Evolutionary conservation across 2,329 filamentous ascomycete genomes (phyloP).

Genomic region (Scorias spongiosa): DNA sequence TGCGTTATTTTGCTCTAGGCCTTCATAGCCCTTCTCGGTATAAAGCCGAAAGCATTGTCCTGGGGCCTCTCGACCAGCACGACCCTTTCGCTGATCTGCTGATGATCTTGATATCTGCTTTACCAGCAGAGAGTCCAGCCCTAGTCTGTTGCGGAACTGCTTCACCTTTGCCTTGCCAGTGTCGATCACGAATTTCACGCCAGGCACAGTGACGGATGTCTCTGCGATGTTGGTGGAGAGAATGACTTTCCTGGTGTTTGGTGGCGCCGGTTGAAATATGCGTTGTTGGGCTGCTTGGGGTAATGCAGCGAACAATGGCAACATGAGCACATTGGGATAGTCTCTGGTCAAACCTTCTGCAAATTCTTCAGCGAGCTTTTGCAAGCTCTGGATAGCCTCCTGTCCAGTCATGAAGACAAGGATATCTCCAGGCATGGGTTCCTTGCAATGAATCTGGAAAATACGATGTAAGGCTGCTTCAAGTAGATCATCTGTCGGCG

Average conservation of each 20-base stretch:
- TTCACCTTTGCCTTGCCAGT: slow-evolving; percentile 90
- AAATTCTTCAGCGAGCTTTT: slow-evolving; percentile 68
- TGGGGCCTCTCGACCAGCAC: slow-evolving; percentile 80
- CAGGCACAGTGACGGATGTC: slow-evolving; percentile 89
- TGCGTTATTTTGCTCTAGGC: slow-evolving; percentile 55
- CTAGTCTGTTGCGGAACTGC: slow-evolving; percentile 69
- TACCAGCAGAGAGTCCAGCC: slow-evolving; percentile 77
- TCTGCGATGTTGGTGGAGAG: slow-evolving; percentile 97
- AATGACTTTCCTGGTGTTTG: slow-evolving; percentile 74
- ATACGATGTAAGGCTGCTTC: slow-evolving; percentile 69
- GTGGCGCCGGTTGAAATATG: slow-evolving; percentile 63
- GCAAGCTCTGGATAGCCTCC: slow-evolving; percentile 74
- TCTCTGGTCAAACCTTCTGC: slow-evolving; percentile 47
- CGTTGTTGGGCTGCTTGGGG: slow-evolving; percentile 74
- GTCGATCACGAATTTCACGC: slow-evolving; percentile 82
- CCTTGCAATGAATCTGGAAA: slow-evolving; percentile 72
- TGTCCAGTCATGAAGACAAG: slow-evolving; percentile 86
- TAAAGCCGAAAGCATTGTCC: slow-evolving; percentile 86
- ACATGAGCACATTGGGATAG: slow-evolving; percentile 38
- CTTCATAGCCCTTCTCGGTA: slow-evolving; percentile 59
- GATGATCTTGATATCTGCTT: slow-evolving; percentile 90
- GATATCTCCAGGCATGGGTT: slow-evolving; percentile 86
- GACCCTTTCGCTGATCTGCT: slow-evolving; percentile 77
- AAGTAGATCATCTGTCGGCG: slow-evolving; percentile 65
- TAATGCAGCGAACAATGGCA: slow-evolving; percentile 80